phyloP scores from a whole-genome alignment of 495 filamentous ascomycete species.

The Entonaema liquescens region DNA sequence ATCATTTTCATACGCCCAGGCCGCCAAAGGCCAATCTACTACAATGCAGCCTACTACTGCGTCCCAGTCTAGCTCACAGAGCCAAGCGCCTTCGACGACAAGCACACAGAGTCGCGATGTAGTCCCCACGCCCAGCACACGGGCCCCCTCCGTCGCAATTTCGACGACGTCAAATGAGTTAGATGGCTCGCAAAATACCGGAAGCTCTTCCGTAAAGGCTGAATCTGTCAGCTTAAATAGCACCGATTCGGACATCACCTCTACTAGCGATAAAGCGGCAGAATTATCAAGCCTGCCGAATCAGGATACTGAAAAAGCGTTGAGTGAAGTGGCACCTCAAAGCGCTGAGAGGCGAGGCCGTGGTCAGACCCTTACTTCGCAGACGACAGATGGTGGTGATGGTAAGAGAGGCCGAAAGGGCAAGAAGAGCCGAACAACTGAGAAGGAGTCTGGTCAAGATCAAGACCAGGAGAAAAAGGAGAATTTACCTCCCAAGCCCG shows the following conservation, averaged over 20 bases:
- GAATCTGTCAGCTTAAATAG: slow-evolving; percentile 27
- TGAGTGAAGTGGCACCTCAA: slow-evolving; percentile 34
- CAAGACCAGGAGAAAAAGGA: slow-evolving; percentile 55
- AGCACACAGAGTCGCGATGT: slow-evolving; percentile 75
- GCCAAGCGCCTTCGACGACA: slow-evolving; percentile 70
- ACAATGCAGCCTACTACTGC: slow-evolving; percentile 38
- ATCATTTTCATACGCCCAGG: slow-evolving; percentile 93
- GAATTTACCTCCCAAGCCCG: slow-evolving; percentile 63
- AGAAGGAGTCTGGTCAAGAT: slow-evolving; percentile 56
- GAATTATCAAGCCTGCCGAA: slow-evolving; percentile 17
- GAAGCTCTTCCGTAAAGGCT: slow-evolving; percentile 45
- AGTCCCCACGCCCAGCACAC: slow-evolving; percentile 55
- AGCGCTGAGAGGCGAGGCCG: slow-evolving; percentile 40
- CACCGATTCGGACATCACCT: slow-evolving; percentile 28
- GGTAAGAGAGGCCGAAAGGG: slow-evolving; percentile 55
- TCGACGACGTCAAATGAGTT: slow-evolving; percentile 71
- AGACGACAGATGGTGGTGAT: slow-evolving; percentile 52
- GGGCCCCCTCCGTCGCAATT: slow-evolving; percentile 49
- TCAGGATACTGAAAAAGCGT: slow-evolving; percentile 41
- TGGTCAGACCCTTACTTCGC: slow-evolving; percentile 47
- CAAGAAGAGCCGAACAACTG: slow-evolving; percentile 56
- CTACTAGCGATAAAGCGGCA: slow-evolving; percentile 30
- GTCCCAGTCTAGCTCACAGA: slow-evolving; percentile 71
- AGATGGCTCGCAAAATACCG: slow-evolving; percentile 45
- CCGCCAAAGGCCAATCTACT: slow-evolving; percentile 74